Base-by-base conservation (phyloP, 768 basidiomycete species). In the Boletus subparvulus region DNA sequence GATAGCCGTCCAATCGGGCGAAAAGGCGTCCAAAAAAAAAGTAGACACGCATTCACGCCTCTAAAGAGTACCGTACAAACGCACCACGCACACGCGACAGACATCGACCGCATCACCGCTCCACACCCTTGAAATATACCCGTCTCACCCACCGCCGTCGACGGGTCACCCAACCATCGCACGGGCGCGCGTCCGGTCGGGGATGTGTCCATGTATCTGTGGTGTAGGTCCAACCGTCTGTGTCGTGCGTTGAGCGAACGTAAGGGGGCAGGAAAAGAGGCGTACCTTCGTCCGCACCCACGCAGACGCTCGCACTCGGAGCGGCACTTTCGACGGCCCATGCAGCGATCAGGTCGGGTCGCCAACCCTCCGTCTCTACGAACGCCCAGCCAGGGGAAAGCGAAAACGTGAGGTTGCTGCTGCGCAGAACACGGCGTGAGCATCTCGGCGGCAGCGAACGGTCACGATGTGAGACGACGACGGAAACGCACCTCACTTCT, bases 391-490 rank as follows among this genome's bases (percentile, higher is more conserved):
- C 86, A 4, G 82, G 78, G 3, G 83, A 80, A n/a, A 93, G 83
- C 9, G 84, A 82, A 62, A 92, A 91, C 3, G 87, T 90, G 53
- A 92, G 78, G 76, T 88, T 88, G 71, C 90, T 92, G 77, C 85
- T 89, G 70, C 49, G 55, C 64, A 21, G 50, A 44, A 83, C 10
- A 12, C 24, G 35, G 35, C 11, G 19, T 60, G 40, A 60, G 42
- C 21, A 16, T 24, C 26, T 14, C 17, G n/a, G 2, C 30, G 7
- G 10, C 9, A 6, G 16, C 3, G 7, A 16, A 6, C 39, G 19
- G 13, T 28, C n/a, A 21, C n/a, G 41, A 33, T 33, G 32, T 33
- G 10, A 11, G 11, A 33, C 13, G 35, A 14, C 35, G 35, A 14
- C 9, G n/a, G 17, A n/a, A 37, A 45, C 50, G 36, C 40, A 46